Evolutionary conservation across 768 basidiomycete genomes (phyloP).

Genomic region (Lentinula sp.): DNA sequence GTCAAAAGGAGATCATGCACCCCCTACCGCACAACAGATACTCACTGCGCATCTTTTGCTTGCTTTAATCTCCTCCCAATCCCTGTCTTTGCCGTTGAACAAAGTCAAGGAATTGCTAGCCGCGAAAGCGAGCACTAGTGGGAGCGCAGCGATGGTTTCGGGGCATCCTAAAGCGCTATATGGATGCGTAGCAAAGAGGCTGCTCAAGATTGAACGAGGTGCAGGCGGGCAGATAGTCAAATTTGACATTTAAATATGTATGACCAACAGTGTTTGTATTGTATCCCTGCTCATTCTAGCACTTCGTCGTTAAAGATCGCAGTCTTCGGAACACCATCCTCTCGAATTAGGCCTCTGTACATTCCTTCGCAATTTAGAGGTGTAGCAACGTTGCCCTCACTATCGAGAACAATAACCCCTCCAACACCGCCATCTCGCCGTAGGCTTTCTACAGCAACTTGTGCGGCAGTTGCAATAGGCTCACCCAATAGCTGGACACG

Average conservation of each 20-base stretch:
- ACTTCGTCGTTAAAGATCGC: slow-evolving; percentile 75
- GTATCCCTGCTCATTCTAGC: slow-evolving; percentile 16
- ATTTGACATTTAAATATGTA: slow-evolving; percentile 45
- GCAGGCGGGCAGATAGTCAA: slow-evolving; percentile 70
- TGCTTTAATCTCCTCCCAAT: slow-evolving; percentile 47
- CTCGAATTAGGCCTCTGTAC: slow-evolving; percentile 72
- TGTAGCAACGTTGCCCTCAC: slow-evolving; percentile 65
- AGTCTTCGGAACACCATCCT: slow-evolving; percentile 64
- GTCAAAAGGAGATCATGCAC: slow-evolving; percentile 19
- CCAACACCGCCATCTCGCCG: slow-evolving; percentile 56
- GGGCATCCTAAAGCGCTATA: slow-evolving; percentile 50
- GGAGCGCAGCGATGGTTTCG: slow-evolving; percentile 17
- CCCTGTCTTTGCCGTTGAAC: slow-evolving; percentile 53
- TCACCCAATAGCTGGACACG: slow-evolving; percentile 59
- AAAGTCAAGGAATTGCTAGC: slow-evolving; percentile 54
- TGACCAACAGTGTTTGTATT: neutral
- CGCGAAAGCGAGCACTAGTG: slow-evolving; percentile 31
- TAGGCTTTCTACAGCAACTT: slow-evolving; percentile 52
- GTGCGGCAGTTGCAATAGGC: slow-evolving; percentile 48
- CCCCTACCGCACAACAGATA: slow-evolving; percentile 61
- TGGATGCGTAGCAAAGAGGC: slow-evolving; percentile 73
- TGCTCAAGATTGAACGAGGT: slow-evolving; percentile 72
- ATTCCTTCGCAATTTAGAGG: slow-evolving; percentile 75
- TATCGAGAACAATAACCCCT: slow-evolving; percentile 71
- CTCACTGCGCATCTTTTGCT: slow-evolving; percentile 64